These are phyloP conservation scores for Candida maltosa DNA, from an alignment of 805 yeast genomes.

Conservation along the genomic window DNA sequence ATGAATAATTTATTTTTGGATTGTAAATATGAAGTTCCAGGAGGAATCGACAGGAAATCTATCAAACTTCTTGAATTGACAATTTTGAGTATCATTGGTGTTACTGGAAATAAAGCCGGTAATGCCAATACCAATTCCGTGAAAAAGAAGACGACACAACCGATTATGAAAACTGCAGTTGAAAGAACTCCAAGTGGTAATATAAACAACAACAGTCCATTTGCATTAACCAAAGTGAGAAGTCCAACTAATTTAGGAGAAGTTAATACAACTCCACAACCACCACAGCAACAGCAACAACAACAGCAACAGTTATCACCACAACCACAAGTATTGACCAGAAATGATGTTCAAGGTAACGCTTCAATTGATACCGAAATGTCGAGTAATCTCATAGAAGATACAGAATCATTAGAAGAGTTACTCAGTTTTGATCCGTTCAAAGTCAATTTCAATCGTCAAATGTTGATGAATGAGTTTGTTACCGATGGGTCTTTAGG, in stretches of 20 bases:
- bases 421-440: slow-evolving; percentile 39
- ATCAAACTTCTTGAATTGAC: slow-evolving; percentile 56
- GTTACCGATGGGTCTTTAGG: slow-evolving; percentile 85
- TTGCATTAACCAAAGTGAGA: slow-evolving; percentile 1
- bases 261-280: background rate
- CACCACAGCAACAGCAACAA: too few relatives aligned
- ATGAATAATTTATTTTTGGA: slow-evolving; percentile 50
- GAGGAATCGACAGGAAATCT: slow-evolving; percentile 57
- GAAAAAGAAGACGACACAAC: slow-evolving; percentile 14
- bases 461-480: slow-evolving; percentile 44
- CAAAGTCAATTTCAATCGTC: slow-evolving; percentile 25
- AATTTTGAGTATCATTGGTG: slow-evolving; percentile 58
- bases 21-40: slow-evolving; percentile 53
- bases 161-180: slow-evolving; percentile 22
- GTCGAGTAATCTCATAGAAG: slow-evolving; percentile 4
- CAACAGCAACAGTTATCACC: too few relatives aligned
- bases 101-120: slow-evolving; percentile 30
- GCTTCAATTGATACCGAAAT: slow-evolving; percentile 4
- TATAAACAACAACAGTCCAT: background rate
- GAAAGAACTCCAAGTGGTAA: slow-evolving; percentile 14
- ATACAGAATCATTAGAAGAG: slow-evolving; percentile 8
- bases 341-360: background rate
- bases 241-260: slow-evolving; percentile 1
- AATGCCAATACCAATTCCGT: slow-evolving; percentile 2
- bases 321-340: too few relatives aligned